Base-by-base conservation (phyloP, 192 early-diverging fungal genomes). In the Coemansia sp. region DNA sequence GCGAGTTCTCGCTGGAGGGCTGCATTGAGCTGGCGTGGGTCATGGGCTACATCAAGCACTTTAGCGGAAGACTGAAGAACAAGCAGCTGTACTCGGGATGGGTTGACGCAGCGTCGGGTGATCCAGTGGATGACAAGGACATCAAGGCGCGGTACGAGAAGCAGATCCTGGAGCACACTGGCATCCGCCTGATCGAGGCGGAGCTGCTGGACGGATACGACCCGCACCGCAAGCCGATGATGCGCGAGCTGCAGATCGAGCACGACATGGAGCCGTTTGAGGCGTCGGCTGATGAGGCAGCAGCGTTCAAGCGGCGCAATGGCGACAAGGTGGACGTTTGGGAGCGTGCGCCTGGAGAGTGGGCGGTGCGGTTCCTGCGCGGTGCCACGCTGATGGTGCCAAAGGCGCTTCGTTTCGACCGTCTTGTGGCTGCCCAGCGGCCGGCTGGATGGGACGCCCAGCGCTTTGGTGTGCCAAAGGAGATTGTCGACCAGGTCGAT, bases 11-110 rank as follows among this genome's bases (percentile, higher is more conserved):
- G 44, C 57, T 70, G 16, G 74, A 75, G 52, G 74, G 95, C 44
- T 94, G 93, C 76, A 95, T 97, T 70, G 95, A 97, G 84, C 89
- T 97, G 88, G 93, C 95, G 9, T 95, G 95, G 93, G 92, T 95
- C 77, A 95, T 97, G 95, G 93, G 93, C 63, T 89, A 89, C 63
- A 93, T 97, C 84, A 93, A 92, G 76, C 94, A 93, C 79, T 89
- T 91, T 80, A 90, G 90, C 64, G 94, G 94, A 52, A 86, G 87
- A 32, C 85, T 96, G 63, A 92, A 94, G 80, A 62, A 65, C 40
- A 89, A 90, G 72, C 58, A 64, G 41, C 41, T 87, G 60, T 96
- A 94, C 87, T 87, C 90, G 81, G 95, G 95, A 48, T 97, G 95
- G 95, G 87, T 97, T 43, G 95, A 97, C 77, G 89, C 87, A 62